Conservation (phyloP, 768 basidiomycete species). For the Coprinopsis strossmayeri region DNA sequence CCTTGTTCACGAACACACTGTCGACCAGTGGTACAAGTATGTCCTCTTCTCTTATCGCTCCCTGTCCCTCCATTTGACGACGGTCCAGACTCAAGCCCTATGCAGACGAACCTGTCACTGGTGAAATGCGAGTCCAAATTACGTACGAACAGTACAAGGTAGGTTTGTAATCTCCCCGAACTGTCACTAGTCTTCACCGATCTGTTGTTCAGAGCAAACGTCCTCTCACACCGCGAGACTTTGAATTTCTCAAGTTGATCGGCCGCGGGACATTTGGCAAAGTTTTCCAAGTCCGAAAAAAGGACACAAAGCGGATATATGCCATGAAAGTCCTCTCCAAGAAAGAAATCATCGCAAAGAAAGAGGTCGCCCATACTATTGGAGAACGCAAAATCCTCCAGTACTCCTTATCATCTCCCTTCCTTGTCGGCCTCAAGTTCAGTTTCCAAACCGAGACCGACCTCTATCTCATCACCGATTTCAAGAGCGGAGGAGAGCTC, state of each 20-base stretch:
- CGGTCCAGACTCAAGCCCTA: slow-evolving; percentile 64
- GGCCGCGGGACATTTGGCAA: slow-evolving; percentile 97
- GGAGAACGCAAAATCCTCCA: slow-evolving; percentile 99
- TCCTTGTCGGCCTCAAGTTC: slow-evolving; percentile 97
- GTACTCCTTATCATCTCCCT: slow-evolving; percentile 86
- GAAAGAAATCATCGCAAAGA: slow-evolving; percentile 98
- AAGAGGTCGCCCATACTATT: slow-evolving; percentile 98
- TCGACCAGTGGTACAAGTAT: slow-evolving; percentile 97
- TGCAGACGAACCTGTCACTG: slow-evolving; percentile 79
- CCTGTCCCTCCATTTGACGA: too few species aligned
- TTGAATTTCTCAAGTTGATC: slow-evolving; percentile 98
- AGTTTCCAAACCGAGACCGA: slow-evolving; percentile 96
- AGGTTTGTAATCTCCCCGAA: slow-evolving; percentile 20
- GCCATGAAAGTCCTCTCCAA: slow-evolving; percentile 99
- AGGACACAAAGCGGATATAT: slow-evolving; percentile 97
- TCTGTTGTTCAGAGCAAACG: slow-evolving; percentile 60
- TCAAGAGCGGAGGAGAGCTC: slow-evolving; percentile 96
- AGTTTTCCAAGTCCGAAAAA: slow-evolving; percentile 98
- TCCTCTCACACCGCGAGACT: slow-evolving; percentile 88
- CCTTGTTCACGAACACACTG: slow-evolving; percentile 86
- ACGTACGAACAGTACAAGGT: slow-evolving; percentile 92
- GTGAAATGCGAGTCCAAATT: slow-evolving; percentile 92
- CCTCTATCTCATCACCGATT: slow-evolving; percentile 95
- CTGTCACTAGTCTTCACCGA: slow-evolving; percentile 8
- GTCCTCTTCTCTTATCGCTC: slow-evolving; percentile 21